Evolutionary conservation across 2,329 filamentous ascomycete genomes (phyloP).

Genomic region (Neonectria punicea): DNA sequence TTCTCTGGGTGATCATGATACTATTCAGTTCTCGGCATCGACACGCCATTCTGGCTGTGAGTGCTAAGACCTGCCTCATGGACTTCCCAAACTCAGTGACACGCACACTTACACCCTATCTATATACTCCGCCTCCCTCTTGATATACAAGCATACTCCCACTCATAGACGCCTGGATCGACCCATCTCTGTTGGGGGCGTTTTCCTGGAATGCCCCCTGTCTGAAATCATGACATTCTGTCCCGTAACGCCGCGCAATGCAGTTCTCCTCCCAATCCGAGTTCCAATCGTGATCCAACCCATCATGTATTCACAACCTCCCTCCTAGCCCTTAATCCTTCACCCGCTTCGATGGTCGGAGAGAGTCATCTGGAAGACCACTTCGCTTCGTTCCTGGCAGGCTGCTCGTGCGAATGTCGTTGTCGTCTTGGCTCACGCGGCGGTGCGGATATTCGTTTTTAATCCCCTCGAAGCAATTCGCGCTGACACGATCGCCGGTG

Average conservation of each 20-base stretch:
- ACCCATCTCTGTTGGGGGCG: not conserved
- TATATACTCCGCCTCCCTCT: not conserved
- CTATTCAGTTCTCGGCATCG: not conserved
- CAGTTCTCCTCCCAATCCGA: not conserved
- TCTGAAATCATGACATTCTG: slow-evolving; percentile 13
- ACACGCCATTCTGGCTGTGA: not conserved
- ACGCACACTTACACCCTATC: not conserved
- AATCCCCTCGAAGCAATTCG: slow-evolving; percentile 91
- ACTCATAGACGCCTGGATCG: slow-evolving; percentile 32
- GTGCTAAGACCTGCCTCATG: not conserved
- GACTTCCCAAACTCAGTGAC: no score
- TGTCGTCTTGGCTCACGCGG: slow-evolving; percentile 92
- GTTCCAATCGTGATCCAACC: slow-evolving; percentile 4
- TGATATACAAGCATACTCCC: slow-evolving; percentile 5
- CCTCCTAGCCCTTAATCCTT: slow-evolving; percentile 58
- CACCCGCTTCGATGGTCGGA: slow-evolving; percentile 72
- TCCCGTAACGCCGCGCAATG: slow-evolving; percentile 32
- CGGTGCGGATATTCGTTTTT: slow-evolving; percentile 90
- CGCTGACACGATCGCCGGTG: slow-evolving; percentile 75
- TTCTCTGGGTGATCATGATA: not conserved
- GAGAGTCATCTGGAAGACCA: slow-evolving; percentile 81
- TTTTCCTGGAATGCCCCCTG: not conserved
- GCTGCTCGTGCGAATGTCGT: slow-evolving; percentile 92
- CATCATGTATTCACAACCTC: not conserved
- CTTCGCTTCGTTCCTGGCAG: slow-evolving; percentile 91